These are phyloP conservation scores for Ceratocystis ficicola DNA, from an alignment of 2,329 filamentous ascomycete species.

Conservation along the genomic window DNA sequence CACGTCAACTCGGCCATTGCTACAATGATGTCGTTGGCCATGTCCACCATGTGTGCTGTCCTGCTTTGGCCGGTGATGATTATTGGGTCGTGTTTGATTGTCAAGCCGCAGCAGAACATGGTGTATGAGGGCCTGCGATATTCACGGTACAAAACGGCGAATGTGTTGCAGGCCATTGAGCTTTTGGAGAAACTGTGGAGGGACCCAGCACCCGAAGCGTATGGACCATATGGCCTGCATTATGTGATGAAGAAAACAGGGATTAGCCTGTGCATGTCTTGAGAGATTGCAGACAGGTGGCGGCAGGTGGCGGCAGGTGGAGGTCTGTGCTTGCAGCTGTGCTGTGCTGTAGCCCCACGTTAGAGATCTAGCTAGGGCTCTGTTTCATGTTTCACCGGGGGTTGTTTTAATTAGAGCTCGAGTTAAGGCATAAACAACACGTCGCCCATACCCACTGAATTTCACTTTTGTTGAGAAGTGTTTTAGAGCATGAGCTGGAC, in stretches of 20 bases:
- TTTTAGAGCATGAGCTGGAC: background rate
- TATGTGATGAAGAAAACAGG: slow-evolving; percentile 23
- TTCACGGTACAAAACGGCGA: slow-evolving; percentile 21
- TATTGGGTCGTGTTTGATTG: slow-evolving; percentile 21
- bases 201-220: slow-evolving; percentile 21
- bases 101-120: slow-evolving; percentile 22
- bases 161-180: slow-evolving; percentile 21
- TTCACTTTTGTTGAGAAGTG: background rate
- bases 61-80: slow-evolving; percentile 22
- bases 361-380: background rate
- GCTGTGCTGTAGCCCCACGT: too few relatives aligned
- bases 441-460: background rate
- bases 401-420: background rate
- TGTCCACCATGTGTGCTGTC: slow-evolving; percentile 20
- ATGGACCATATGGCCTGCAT: slow-evolving; percentile 21
- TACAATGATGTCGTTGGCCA: slow-evolving; percentile 21
- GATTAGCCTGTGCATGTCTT: slow-evolving; percentile 22
- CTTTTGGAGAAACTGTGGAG: slow-evolving; percentile 21
- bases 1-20: slow-evolving; percentile 21
- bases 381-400: background rate
- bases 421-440: background rate
- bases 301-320: background rate
- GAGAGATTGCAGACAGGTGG: background rate
- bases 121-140: slow-evolving; percentile 21
- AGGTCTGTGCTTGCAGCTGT: background rate